These are phyloP conservation scores for Aureobasidium sp. DNA, from an alignment of 2,329 filamentous ascomycete species.

Conservation along the genomic window DNA sequence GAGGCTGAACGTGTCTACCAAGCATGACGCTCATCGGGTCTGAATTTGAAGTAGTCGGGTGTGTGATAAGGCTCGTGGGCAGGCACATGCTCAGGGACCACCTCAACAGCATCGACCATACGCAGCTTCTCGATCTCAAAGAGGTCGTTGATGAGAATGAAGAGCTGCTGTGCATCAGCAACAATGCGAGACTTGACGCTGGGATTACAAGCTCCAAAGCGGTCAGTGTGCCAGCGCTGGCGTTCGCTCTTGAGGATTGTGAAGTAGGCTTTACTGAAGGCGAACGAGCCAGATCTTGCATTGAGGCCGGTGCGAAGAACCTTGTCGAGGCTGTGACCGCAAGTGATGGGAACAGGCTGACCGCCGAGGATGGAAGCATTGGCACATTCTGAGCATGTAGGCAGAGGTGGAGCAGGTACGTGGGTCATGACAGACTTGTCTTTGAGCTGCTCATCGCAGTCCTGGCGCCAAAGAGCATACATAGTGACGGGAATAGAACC, in stretches of 20 bases:
- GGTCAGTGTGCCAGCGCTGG: constrained; percentile 14
- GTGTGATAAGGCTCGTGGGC: not conserved
- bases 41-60: constrained; percentile 8
- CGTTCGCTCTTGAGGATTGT: constrained; percentile 4
- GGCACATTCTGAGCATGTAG: not conserved
- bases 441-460: not conserved
- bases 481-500: not conserved
- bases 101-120: not conserved
- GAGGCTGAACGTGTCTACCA: not conserved
- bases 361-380: not conserved
- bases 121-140: constrained; percentile 8
- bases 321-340: constrained; percentile 7
- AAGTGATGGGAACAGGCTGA: not conserved
- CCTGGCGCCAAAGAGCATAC: constrained; percentile 6
- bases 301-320: not conserved
- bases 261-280: constrained; percentile 5
- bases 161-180: constrained; percentile 5
- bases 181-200: not conserved
- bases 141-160: constrained; percentile 8
- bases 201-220: constrained; percentile 7
- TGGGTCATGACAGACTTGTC: constrained; percentile 5
- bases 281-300: not conserved
- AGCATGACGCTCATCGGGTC: not conserved
- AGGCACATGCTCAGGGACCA: not conserved
- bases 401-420: not conserved